Percentiles rank a stretch among this genome's conserved stretches.
phyloP scores from a whole-genome alignment of 2,329 filamentous ascomycete genomes.

The Ascomycota sp. region DNA sequence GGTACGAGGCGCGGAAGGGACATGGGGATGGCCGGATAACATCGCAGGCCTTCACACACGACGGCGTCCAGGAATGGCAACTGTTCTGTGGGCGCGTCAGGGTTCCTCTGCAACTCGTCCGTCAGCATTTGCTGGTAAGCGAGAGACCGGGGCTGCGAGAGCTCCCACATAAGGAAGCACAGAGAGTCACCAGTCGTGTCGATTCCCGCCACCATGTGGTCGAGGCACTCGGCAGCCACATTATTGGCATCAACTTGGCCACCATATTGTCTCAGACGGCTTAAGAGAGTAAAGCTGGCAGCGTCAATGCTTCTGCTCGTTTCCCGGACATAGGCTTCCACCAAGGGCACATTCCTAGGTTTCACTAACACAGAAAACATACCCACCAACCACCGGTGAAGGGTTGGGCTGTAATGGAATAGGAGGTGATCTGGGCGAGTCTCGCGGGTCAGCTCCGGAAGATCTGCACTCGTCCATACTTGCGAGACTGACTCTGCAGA shows the following conservation, averaged over 20 bases:
- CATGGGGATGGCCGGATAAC: conserved; percentile 46
- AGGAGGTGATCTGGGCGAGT: conserved; percentile 31
- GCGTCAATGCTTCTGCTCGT: conserved; percentile 24
- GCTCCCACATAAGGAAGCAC: conserved; percentile 51
- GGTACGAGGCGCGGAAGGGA: conserved; percentile 42
- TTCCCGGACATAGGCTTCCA: conserved; percentile 36
- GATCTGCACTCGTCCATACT: neutral
- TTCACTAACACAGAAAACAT: conserved; percentile 27
- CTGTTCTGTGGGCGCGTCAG: conserved; percentile 21
- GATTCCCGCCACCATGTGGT: conserved; percentile 53
- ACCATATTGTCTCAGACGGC: conserved; percentile 32
- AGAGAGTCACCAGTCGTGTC: conserved; percentile 51
- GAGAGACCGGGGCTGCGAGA: conserved; percentile 37
- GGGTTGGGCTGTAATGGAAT: conserved; percentile 31
- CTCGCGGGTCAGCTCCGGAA: conserved; percentile 2
- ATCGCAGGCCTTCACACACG: conserved; percentile 39
- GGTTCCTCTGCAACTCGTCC: conserved; percentile 26
- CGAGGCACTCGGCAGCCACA: conserved; percentile 46
- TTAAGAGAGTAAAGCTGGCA: conserved; percentile 34
- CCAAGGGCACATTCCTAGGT: conserved; percentile 35
- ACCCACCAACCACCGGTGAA: conserved; percentile 26
- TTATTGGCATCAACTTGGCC: conserved; percentile 27
- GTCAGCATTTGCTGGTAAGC: conserved; percentile 30
- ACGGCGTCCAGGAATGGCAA: conserved; percentile 42
- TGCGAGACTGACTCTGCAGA: conserved; percentile 32